Conservation (phyloP, 805 yeast species). For the Blastobotrys muscicola region DNA sequence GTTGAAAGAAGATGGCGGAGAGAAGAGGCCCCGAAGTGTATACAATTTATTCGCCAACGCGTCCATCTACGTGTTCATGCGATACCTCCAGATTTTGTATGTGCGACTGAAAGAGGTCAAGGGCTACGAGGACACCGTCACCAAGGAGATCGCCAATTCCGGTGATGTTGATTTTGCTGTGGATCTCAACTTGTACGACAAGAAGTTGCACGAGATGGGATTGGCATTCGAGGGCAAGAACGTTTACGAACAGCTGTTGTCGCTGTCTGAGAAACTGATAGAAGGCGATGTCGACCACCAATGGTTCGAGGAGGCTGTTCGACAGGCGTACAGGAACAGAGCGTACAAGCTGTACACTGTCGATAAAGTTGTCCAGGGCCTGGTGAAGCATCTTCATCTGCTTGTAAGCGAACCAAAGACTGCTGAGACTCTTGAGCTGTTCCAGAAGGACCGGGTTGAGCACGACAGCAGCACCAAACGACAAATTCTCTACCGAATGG, state of each 20-base stretch:
- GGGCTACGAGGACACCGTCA: constrained; percentile 54
- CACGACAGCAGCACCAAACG: constrained; percentile 65
- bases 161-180: constrained; percentile 56
- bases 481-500: constrained; percentile 85
- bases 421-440: constrained; percentile 68
- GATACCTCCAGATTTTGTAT: constrained; percentile 73
- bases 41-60: constrained; percentile 84
- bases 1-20: constrained; percentile 4
- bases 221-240: constrained; percentile 42
- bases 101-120: constrained; percentile 75
- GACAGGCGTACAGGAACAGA: constrained; percentile 89
- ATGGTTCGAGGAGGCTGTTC: constrained; percentile 88
- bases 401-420: constrained; percentile 65
- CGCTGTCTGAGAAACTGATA: constrained; percentile 62
- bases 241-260: constrained; percentile 64
- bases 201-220: constrained; percentile 74
- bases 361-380: constrained; percentile 79
- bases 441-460: constrained; percentile 67
- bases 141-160: constrained; percentile 52
- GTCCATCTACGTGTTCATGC: constrained; percentile 78
- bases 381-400: constrained; percentile 79
- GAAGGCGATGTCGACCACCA: constrained; percentile 89
- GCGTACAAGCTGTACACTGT: constrained; percentile 90
- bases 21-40: constrained; percentile 26
- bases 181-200: constrained; percentile 73